Evolutionary conservation across 768 basidiomycete species (phyloP).

Genomic region (Lentinula sp.): DNA sequence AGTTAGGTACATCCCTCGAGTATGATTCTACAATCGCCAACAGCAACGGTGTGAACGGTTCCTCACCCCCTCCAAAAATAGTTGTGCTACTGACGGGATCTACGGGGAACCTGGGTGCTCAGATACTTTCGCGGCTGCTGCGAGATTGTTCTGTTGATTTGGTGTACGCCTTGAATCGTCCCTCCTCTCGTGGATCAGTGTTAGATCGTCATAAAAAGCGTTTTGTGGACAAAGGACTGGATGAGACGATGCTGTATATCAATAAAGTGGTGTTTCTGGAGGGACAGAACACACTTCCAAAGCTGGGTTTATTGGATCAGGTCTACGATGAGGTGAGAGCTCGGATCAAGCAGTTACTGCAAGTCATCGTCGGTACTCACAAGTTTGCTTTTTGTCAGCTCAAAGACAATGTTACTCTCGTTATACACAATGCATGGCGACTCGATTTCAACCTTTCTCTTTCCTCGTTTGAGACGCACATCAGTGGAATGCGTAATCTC

Average conservation of each 20-base stretch:
- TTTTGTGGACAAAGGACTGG: conserved; percentile 25
- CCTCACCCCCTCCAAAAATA: not conserved
- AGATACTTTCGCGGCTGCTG: conserved; percentile 24
- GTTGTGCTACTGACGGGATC: conserved; percentile 32
- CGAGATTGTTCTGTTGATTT: conserved; percentile 15
- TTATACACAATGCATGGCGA: conserved; percentile 29
- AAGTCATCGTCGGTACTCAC: conserved; percentile 12
- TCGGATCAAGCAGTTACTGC: not conserved
- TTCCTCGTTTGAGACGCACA: conserved; percentile 43
- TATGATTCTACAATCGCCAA: not conserved
- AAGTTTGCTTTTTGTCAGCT: conserved; percentile 14
- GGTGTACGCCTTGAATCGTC: conserved; percentile 3
- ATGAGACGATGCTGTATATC: conserved; percentile 17
- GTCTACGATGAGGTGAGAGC: conserved; percentile 16
- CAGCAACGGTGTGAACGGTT: not conserved
- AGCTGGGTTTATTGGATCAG: conserved; percentile 13
- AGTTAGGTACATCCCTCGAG: not conserved
- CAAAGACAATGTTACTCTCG: conserved; percentile 22
- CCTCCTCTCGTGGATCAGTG: conserved; percentile 5
- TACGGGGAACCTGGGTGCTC: conserved; percentile 34
- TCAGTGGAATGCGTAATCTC: conserved; percentile 40
- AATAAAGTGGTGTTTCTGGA: conserved; percentile 28
- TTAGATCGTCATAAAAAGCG: conserved; percentile 14
- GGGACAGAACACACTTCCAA: conserved; percentile 20
- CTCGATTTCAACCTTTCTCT: conserved; percentile 40